Percentiles rank a stretch among this genome's conserved stretches.
Evolutionary conservation across 805 yeast species (phyloP).

Genomic region (Blastobotrys peoriensis): DNA sequence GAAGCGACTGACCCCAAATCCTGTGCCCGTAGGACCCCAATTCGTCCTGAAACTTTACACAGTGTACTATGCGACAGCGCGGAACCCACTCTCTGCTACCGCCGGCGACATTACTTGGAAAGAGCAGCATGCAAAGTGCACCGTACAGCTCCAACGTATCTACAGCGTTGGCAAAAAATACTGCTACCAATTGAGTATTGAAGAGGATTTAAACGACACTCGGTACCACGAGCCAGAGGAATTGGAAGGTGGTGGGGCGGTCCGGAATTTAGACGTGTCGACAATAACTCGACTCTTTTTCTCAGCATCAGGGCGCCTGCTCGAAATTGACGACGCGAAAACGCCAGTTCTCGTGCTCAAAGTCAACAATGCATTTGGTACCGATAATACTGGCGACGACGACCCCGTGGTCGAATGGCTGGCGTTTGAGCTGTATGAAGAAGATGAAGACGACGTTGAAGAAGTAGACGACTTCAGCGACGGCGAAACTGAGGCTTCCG

Average conservation of each 20-base stretch:
- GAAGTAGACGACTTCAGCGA: conserved; percentile 22
- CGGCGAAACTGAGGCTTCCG: not conserved
- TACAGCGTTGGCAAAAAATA: conserved; percentile 24
- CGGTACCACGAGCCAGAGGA: conserved; percentile 58
- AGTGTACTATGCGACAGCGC: conserved; percentile 38
- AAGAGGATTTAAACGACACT: conserved; percentile 61
- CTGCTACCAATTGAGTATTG: conserved; percentile 41
- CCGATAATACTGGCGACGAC: conserved; percentile 3
- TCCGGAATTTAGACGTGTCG: conserved; percentile 33
- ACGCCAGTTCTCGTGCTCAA: conserved; percentile 66
- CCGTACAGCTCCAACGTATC: conserved; percentile 37
- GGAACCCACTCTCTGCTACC: conserved; percentile 39
- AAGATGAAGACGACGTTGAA: conserved; percentile 23
- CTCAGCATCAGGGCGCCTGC: conserved; percentile 61
- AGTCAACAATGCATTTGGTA: conserved; percentile 25
- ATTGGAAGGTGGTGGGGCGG: conserved; percentile 37
- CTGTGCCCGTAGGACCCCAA: conserved; percentile 48
- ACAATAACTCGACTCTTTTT: conserved; percentile 52
- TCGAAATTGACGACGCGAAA: conserved; percentile 54
- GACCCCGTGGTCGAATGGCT: conserved; percentile 39
- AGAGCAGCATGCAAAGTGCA: conserved; percentile 58
- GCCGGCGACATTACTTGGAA: conserved; percentile 58
- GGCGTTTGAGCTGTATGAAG: conserved; percentile 44
- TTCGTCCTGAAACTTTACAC: conserved; percentile 55
- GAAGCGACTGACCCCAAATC: conserved; percentile 2